Evolutionary conservation across 257 asterid genomes (phyloP).

Genomic region (Solanum stenotomum): DNA sequence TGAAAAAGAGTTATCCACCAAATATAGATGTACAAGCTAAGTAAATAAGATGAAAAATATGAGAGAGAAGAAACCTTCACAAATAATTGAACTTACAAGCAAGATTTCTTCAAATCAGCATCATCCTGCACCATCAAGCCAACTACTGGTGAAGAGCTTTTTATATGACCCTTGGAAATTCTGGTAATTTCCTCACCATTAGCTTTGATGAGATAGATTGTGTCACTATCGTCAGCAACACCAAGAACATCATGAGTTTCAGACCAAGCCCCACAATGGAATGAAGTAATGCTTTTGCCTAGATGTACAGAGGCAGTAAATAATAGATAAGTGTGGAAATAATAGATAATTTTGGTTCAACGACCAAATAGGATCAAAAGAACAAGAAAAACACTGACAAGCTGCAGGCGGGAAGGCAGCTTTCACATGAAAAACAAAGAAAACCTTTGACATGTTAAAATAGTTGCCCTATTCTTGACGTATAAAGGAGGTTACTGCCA

Average conservation of each 20-base stretch:
- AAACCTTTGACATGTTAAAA: neutral
- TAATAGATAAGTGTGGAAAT: neutral
- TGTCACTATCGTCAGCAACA: slow-evolving; percentile 68
- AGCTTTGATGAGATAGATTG: slow-evolving; percentile 63
- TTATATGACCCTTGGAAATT: slow-evolving; percentile 58
- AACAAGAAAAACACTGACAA: neutral
- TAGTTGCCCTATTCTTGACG: neutral
- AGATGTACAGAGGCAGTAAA: slow-evolving; percentile 3
- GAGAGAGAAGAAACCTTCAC: slow-evolving; percentile 6
- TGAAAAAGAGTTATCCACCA: slow-evolving; percentile 24
- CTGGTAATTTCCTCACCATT: slow-evolving; percentile 89
- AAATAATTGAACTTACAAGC: slow-evolving; percentile 46
- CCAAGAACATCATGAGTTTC: slow-evolving; percentile 90
- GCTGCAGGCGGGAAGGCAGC: neutral
- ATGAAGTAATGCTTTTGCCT: slow-evolving; percentile 49
- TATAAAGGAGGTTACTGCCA: neutral
- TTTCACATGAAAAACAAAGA: neutral
- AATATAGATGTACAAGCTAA: slow-evolving; percentile 11
- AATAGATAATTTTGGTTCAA: neutral
- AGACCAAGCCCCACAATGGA: slow-evolving; percentile 84
- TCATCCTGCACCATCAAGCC: slow-evolving; percentile 65
- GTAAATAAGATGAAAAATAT: slow-evolving; percentile 11
- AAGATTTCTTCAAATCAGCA: slow-evolving; percentile 42
- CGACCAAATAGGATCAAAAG: neutral
- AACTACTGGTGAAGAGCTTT: slow-evolving; percentile 51